Base-by-base conservation (phyloP, 768 basidiomycete genomes). In the Chalciporus piperatus region DNA sequence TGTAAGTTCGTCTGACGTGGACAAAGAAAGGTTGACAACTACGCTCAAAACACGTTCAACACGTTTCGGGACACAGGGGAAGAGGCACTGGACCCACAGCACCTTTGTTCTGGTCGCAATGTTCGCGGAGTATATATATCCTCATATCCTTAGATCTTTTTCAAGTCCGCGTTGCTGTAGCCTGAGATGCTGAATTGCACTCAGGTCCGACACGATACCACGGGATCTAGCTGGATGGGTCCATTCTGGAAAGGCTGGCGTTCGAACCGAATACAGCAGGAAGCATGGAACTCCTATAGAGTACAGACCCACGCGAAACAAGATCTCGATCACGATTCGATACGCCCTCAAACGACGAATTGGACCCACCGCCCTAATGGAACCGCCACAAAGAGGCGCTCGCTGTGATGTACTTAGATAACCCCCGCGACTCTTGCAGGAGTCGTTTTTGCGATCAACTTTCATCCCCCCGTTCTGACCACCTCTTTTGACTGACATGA, bases 91-190 rank as follows among this genome's bases (percentile, higher is more conserved):
- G 10, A 12, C 13, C 22, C 22, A 22, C 22, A 22, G 22, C 22
- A 22, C 22, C 22, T 32, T 32, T 32, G 30, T 32, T 32, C 30
- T 32, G 30, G 10, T 37, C 16, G 16, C 35, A 7, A 37, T 3
- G 16, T 39, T 47, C 52, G 51, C 61, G 54, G 58, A 45, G 35
- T 37, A 16, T 37, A 16, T 37, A 37, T 16, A 12, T 32, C 32
- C 13, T 32, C 27, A 1, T 27, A 27, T 27, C 6, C 5, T 25
- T 41, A 39, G 35, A 49, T 11, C 6, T 25, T 45, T 44, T 8
- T 41, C 41, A 17, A 54, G 62, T 55, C 63, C 62, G 38, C 46
- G 35, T 50, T 65, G 56, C 56, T 56, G 61, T 62, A 17, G n/a
- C n/a, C n/a, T n/a, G n/a, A n/a, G n/a, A n/a, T n/a, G n/a, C n/a